Percentiles rank a stretch among this genome's conserved stretches.
phyloP scores from a whole-genome alignment of 2,329 filamentous ascomycete genomes.

The Diaporthe caulivora region DNA sequence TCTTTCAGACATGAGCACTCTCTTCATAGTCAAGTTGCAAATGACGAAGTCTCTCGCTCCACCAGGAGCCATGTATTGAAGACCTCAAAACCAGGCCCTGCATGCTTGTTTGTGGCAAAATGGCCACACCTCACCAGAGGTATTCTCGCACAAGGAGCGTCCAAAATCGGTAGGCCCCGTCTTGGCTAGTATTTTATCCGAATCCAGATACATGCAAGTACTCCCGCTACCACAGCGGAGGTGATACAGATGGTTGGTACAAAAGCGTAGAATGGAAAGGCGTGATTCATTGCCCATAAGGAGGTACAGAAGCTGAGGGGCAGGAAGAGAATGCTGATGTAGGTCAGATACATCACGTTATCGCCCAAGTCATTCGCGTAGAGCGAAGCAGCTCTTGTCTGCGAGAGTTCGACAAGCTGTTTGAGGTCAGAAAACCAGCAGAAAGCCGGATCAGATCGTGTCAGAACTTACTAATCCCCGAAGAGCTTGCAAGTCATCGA shows the following conservation, averaged over 20 bases:
- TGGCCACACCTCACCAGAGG: too few relatives aligned
- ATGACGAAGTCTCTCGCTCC: too few relatives aligned
- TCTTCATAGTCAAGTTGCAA: too few relatives aligned
- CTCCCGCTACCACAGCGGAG: neutral
- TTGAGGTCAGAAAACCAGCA: neutral
- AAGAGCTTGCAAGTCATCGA: neutral
- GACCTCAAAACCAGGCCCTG: neutral
- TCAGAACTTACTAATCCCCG: neutral
- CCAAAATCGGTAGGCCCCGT: neutral
- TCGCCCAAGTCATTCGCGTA: neutral
- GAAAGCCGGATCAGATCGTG: neutral
- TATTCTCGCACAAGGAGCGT: neutral
- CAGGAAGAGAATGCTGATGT: neutral
- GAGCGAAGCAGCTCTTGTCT: neutral
- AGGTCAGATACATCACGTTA: neutral
- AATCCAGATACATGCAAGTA: neutral
- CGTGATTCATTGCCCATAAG: constrained; percentile 6
- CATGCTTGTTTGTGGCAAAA: neutral
- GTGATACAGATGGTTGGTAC: neutral
- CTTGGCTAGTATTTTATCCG: neutral
- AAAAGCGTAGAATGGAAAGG: neutral
- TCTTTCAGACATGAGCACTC: too few relatives aligned
- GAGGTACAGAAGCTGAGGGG: constrained; percentile 1
- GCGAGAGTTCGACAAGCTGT: neutral
- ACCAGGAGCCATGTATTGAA: too few relatives aligned